Conservation (phyloP, 768 basidiomycete genomes). For the Hydnomerulius pinastri region DNA sequence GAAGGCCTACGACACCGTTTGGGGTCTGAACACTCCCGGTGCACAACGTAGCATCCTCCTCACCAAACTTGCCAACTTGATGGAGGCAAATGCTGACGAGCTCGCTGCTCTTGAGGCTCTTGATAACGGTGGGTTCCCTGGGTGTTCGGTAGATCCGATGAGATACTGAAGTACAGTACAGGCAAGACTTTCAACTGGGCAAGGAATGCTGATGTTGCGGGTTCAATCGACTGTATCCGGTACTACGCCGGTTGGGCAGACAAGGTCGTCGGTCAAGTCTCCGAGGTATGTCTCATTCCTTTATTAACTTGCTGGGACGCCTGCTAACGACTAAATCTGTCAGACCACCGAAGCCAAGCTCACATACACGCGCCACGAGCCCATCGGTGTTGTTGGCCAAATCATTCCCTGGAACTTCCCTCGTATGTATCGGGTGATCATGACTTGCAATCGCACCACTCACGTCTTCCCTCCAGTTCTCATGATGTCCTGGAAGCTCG, state of each 20-base stretch:
- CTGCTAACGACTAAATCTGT: neutral
- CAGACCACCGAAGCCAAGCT: constrained; percentile 30
- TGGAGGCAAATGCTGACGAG: constrained; percentile 62
- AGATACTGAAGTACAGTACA: constrained; percentile 16
- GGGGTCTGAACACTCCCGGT: constrained; percentile 68
- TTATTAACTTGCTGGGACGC: neutral
- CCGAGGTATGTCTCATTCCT: neutral
- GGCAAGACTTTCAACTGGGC: constrained; percentile 58
- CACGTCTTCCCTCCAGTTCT: constrained; percentile 35
- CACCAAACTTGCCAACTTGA: constrained; percentile 60
- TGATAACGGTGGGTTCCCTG: constrained; percentile 52
- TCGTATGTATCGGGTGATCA: constrained; percentile 27
- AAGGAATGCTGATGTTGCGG: constrained; percentile 48
- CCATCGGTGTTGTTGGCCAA: constrained; percentile 36
- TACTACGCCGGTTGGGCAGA: constrained; percentile 94
- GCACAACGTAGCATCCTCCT: constrained; percentile 55
- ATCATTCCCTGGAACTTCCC: constrained; percentile 75
- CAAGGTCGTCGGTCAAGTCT: constrained; percentile 62
- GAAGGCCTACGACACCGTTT: constrained; percentile 58
- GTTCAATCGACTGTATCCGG: constrained; percentile 51
- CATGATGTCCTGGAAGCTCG: constrained; percentile 77
- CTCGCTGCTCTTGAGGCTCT: constrained; percentile 75
- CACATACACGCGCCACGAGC: constrained; percentile 19
- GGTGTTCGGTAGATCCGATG: neutral
- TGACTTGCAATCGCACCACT: too few species aligned